Evolutionary conservation across 2,329 filamentous ascomycete species (phyloP), one percentile per base, ranked within the genome.

Genomic region (Ceratocystiopsis minuta): DNA sequence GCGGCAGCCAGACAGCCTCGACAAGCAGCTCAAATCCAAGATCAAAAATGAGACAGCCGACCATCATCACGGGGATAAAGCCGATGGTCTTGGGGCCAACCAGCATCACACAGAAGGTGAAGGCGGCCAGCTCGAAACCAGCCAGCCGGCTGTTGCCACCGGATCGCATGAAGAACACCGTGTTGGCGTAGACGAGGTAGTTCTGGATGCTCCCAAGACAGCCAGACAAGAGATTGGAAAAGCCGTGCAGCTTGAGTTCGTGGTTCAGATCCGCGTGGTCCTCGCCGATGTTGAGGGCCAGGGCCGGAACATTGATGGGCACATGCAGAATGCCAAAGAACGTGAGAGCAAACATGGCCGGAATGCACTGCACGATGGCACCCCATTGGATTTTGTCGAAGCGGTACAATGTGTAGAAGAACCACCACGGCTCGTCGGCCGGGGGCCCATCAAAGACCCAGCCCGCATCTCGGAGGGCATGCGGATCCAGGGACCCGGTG

Each of bases 241-340:
- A 74, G 2, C 90, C 90, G 53, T 98, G 90, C 36, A 93, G 77
- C 53, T 87, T 85, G 17, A 98, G 67, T 57, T 98, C 90, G 47
- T 82, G 76, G 55, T 98, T 85, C 39, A 98, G 74, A 55, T 92
- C 78, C 28, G 93, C 72, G 54, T 96, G 82, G 55, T 98, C 90
- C 58, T 96, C 87, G 36, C 86, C 85, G 5, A 82, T 84, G 31
- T 85, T 86, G 39, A 94, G 79, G 0, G 85, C 90, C 45, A 98
- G 64, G 3, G 90, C 90, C 3, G 90, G 90, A 5, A 98, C 87
- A 53, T 98, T 98, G 61, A 98, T 98, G 0, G 90, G 90, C 3
- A 98, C 90, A 56, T 98, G 90, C 3, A 98, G 71, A 43, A 98
- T 80, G 41, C 90, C 90, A 53, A 98, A 98, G 64, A 98, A 98